Percentiles rank a stretch among this genome's conserved stretches.
These are phyloP conservation scores for Exutisphaerella laricina DNA, from an alignment of 2,329 filamentous ascomycete species.

Conservation along the genomic window DNA sequence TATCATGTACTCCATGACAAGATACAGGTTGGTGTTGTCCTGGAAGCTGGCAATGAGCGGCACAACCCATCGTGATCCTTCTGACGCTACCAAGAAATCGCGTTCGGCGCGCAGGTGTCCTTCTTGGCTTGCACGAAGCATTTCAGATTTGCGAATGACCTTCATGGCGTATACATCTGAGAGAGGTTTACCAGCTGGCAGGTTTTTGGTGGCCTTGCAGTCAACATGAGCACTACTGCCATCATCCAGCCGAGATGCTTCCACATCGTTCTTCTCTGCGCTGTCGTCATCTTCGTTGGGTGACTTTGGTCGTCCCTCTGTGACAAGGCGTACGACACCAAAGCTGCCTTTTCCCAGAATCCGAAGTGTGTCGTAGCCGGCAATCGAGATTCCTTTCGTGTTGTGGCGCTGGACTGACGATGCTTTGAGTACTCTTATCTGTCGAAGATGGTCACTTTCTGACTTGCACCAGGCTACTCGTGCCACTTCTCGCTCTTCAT, in stretches of 20 bases:
- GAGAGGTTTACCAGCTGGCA: conserved; percentile 27
- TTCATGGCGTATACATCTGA: conserved; percentile 89
- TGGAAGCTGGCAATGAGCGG: conserved; percentile 85
- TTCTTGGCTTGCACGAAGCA: conserved; percentile 87
- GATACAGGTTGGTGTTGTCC: conserved; percentile 74
- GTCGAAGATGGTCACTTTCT: conserved; percentile 70
- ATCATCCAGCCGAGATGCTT: conserved; percentile 2
- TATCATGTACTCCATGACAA: conserved; percentile 98
- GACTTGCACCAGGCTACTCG: conserved; percentile 57
- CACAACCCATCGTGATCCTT: conserved; percentile 86
- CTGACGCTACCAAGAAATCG: conserved; percentile 83
- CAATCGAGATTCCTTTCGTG: conserved; percentile 48
- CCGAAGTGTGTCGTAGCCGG: conserved; percentile 74
- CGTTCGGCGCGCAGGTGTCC: conserved; percentile 85
- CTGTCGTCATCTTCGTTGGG: background rate
- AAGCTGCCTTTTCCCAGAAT: conserved; percentile 91
- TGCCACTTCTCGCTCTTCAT: conserved; percentile 51
- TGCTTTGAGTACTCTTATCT: conserved; percentile 63
- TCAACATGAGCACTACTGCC: conserved; percentile 17
- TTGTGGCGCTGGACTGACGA: conserved; percentile 48
- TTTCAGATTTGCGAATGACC: conserved; percentile 87
- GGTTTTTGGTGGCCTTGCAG: conserved; percentile 24
- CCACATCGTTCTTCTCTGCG: background rate
- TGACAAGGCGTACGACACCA: conserved; percentile 81
- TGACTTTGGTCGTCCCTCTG: conserved; percentile 43